Conservation (phyloP, 345 rosid genomes). For the Xanthoceras sorbifolium region DNA sequence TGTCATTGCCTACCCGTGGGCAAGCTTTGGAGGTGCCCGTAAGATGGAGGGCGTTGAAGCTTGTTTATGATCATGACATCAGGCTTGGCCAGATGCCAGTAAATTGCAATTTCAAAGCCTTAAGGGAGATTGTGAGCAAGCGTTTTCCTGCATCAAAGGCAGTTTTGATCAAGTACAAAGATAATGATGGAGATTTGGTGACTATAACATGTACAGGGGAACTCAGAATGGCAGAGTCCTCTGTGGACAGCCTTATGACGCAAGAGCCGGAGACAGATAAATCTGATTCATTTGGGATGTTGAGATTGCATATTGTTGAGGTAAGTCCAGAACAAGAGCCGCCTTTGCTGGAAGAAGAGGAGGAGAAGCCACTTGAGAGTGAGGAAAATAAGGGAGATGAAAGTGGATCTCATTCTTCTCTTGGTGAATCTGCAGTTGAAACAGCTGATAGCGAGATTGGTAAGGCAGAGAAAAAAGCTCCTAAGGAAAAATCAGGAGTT, state of each 20-base stretch:
- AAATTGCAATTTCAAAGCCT: conserved; percentile 68
- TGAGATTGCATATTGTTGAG: conserved; percentile 91
- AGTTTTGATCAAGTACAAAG: conserved; percentile 83
- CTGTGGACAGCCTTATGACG: conserved; percentile 53
- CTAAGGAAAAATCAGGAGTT: conserved; percentile 52
- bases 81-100: conserved; percentile 86
- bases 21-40: conserved; percentile 41
- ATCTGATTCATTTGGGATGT: conserved; percentile 55
- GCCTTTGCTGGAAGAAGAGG: conserved; percentile 62
- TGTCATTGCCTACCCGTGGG: conserved; percentile 19
- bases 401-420: conserved; percentile 49
- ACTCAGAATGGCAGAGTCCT: conserved; percentile 75
- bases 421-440: conserved; percentile 49
- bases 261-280: conserved; percentile 64
- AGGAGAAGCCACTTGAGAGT: conserved; percentile 60
- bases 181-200: conserved; percentile 91
- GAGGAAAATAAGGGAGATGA: conserved; percentile 66
- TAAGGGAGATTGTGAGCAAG: conserved; percentile 77
- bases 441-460: conserved; percentile 49
- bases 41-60: conserved; percentile 74
- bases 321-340: conserved; percentile 96
- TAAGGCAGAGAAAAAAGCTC: conserved; percentile 51
- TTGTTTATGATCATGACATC: conserved; percentile 92
- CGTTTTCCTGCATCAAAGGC: conserved; percentile 87
- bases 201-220: conserved; percentile 78